phyloP scores from a whole-genome alignment of 2,329 filamentous ascomycete genomes.

The Alternaria burnsii region DNA sequence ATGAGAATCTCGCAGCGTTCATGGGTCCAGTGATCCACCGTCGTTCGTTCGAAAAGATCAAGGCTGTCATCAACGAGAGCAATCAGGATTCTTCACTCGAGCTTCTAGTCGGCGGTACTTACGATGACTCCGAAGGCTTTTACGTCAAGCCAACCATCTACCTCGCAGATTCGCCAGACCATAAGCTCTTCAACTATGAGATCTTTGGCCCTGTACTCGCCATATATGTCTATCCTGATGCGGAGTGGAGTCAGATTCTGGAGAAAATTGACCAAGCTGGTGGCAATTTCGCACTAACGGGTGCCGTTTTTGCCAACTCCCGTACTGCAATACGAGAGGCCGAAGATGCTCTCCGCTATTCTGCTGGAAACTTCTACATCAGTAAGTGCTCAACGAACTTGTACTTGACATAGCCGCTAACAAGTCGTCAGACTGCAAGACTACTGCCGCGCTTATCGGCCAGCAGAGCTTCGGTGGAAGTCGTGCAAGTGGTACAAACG shows the following conservation, averaged over 20 bases:
- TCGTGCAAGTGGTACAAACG: conserved; percentile 63
- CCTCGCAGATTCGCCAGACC: conserved; percentile 72
- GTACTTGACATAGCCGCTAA: background rate
- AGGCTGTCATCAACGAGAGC: conserved; percentile 76
- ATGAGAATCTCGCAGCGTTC: conserved; percentile 74
- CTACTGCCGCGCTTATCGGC: conserved; percentile 52
- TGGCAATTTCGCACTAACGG: conserved; percentile 77
- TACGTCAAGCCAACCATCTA: conserved; percentile 85
- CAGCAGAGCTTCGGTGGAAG: conserved; percentile 62
- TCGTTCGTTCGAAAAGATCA: conserved; percentile 79
- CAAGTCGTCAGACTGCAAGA: conserved; percentile 33
- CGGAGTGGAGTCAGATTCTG: conserved; percentile 63
- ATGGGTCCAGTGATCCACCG: conserved; percentile 86
- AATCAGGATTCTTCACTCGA: conserved; percentile 76
- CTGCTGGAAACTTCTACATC: conserved; percentile 83
- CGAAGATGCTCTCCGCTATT: conserved; percentile 74
- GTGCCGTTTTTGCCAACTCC: conserved; percentile 75
- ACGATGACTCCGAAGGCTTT: conserved; percentile 79
- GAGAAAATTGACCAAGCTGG: conserved; percentile 66
- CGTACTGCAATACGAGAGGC: conserved; percentile 70
- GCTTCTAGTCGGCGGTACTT: conserved; percentile 75
- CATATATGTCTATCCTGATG: conserved; percentile 80
- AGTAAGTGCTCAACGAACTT: conserved; percentile 51
- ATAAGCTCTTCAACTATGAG: conserved; percentile 77
- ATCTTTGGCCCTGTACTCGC: conserved; percentile 81